Base-by-base conservation (phyloP, 2,329 filamentous ascomycete species). In the Venturia asperata region DNA sequence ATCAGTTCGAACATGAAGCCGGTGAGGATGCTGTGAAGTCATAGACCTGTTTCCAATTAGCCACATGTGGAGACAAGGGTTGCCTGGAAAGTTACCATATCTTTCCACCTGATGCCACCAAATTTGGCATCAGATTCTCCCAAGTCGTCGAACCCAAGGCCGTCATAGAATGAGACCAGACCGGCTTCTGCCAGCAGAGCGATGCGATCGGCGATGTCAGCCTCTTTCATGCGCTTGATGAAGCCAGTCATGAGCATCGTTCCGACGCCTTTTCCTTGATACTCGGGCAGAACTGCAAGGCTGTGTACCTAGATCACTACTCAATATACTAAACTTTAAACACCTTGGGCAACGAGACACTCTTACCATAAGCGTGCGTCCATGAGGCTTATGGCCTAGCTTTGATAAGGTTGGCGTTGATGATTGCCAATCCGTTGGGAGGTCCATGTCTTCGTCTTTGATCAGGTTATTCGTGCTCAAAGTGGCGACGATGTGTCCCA, bases 401-500 rank as follows among this genome's bases (percentile, higher is more conserved):
- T 27, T 39, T 10, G 34, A 41, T 1, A 41, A 7, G 19, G 34
- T 56, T 13, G 43, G 37, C 2, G 39, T 41, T 27, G 45, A 49
- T 11, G 52, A 39, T 1, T 64, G 13, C 87, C 89, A 93, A 72
- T 88, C 82, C 47, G 79, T 74, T 0, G 91, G 91, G 52, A 87
- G 81, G 27, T 81, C 83, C 90, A 96, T 96, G 68, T 90, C 86
- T 7, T 81, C 81, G 71, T 96, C 91, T 1, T 86, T 89, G 64
- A 95, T 85, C 52, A 84, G 76, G 0, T 77, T 72, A 62, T 83
- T 82, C 45, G 80, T 79, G 45, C 87, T 88, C 69, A 89, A 87
- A 15, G 91, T 92, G 24, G 89, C 84, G 67, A 96, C 80, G 69
- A 93, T 82, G 75, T 96, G 90, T 47, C 85, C 92, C 61, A 96